Evolutionary conservation across 805 yeast species (phyloP), one percentile per base, ranked within the genome.

Genomic region (Ogataea philodendri): DNA sequence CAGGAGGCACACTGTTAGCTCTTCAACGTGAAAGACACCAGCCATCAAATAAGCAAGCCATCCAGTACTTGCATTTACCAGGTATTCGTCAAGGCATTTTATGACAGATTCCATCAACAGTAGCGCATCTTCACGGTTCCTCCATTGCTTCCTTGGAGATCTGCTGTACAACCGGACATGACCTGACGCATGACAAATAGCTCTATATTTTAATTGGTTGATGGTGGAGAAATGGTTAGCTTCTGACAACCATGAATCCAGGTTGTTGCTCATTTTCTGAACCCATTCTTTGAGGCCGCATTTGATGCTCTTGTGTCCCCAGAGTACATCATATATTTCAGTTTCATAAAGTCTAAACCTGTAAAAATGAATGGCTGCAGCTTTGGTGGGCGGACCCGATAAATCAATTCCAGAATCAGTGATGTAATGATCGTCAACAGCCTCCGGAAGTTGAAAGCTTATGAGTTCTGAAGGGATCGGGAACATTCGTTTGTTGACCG

Each of bases 351-450:
- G 26, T 13, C 48, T 26, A 26, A 40, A 41, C 22, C 37, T 38
- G 18, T 44, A 31, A 25, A 44, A 44, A 22, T 44, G 48, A 15
- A 44, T 27, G 23, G 42, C 48, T 8, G 48, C 44, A 3, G 45
- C 48, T 26, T 44, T 44, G 3, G 48, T 40, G n/a, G 36, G 34
- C 9, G 45, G 45, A 10, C 48, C 48, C 9, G 20, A 28, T 26
- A 26, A 13, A 23, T 37, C 32, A 13, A 44, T 32, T 7, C 45
- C 48, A 6, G 26, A 30, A 2, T 20, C 17, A 9, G 48, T 44
- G 30, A 44, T 44, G 26, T 24, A 44, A 14, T 39, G 20, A 15
- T 44, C 48, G 30, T 44, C 48, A 13, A 44, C 37, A 14, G 41
- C 27, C 3, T 45, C 31, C 2, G 48, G 48, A 15, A 20, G 29